Conservation (phyloP, 306 rosid genomes). For the Fragaria nilgerrensis region DNA sequence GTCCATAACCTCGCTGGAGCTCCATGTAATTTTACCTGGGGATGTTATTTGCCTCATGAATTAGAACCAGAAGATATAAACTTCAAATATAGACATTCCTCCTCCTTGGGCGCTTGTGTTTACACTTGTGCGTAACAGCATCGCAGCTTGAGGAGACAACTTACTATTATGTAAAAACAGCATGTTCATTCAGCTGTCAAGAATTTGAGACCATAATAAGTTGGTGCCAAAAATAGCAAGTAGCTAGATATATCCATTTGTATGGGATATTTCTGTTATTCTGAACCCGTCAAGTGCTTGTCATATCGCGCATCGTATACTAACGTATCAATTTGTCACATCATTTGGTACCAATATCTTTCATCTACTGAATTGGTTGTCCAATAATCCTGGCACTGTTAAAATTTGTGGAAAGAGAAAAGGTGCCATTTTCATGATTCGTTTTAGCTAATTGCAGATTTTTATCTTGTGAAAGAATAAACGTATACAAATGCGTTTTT, state of each 20-base stretch:
- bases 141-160: neutral
- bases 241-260: neutral
- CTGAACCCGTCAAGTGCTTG: neutral
- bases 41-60: neutral
- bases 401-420: no score
- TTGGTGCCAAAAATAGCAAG: conserved; percentile 6
- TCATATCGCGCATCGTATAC: neutral
- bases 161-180: neutral
- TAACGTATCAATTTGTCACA: no score
- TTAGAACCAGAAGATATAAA: conserved; percentile 8
- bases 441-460: no score
- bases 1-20: conserved; percentile 12
- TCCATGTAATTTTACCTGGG: neutral
- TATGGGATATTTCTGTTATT: neutral
- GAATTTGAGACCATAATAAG: neutral
- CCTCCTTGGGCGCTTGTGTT: conserved; percentile 23
- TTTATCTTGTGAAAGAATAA: no score
- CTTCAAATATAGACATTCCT: conserved; percentile 19
- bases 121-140: conserved; percentile 24
- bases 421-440: no score
- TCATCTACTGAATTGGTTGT: no score
- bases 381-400: no score
- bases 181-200: neutral
- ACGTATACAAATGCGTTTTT: no score
- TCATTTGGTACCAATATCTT: no score